A percentile compares a stretch with the other conserved stretches of the same genome.
phyloP scores from a whole-genome alignment of 2,329 filamentous ascomycete species.

The Canariomyces notabilis region DNA sequence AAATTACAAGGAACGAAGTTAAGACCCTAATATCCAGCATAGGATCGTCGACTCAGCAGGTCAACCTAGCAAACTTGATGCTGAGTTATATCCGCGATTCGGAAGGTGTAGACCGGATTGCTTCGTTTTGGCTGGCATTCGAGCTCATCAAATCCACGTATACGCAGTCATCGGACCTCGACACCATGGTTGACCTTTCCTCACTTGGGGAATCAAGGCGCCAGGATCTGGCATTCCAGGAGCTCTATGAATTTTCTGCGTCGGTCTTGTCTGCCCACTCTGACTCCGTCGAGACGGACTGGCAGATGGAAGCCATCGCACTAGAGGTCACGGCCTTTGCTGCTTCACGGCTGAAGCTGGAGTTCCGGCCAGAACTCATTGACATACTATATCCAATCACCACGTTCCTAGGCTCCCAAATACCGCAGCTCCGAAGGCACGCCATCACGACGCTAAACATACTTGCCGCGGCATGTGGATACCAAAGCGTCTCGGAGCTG shows the following conservation, averaged over 20 bases:
- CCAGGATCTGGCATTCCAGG: conserved; percentile 48
- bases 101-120: conserved; percentile 54
- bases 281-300: conserved; percentile 50
- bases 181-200: conserved; percentile 61
- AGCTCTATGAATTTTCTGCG: conserved; percentile 66
- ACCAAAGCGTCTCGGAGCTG: conserved; percentile 67
- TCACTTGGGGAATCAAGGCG: conserved; percentile 36
- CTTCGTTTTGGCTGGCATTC: conserved; percentile 76
- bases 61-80: conserved; percentile 60
- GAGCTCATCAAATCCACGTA: conserved; percentile 61
- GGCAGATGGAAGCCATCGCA: conserved; percentile 71
- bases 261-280: conserved; percentile 52
- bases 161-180: conserved; percentile 48
- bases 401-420: conserved; percentile 73
- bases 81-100: conserved; percentile 57
- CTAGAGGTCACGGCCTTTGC: conserved; percentile 76
- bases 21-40: conserved; percentile 52
- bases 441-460: conserved; percentile 79
- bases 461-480: conserved; percentile 70
- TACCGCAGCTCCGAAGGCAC: conserved; percentile 65
- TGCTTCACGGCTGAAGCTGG: conserved; percentile 58
- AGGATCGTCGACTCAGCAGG: conserved; percentile 53
- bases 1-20: conserved; percentile 53
- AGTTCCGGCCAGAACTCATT: conserved; percentile 80
- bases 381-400: conserved; percentile 90